A percentile compares a stretch with the other conserved stretches of the same genome.
These are phyloP conservation scores for Lepidium didymum DNA, from an alignment of 345 rosid species.

Conservation along the genomic window DNA sequence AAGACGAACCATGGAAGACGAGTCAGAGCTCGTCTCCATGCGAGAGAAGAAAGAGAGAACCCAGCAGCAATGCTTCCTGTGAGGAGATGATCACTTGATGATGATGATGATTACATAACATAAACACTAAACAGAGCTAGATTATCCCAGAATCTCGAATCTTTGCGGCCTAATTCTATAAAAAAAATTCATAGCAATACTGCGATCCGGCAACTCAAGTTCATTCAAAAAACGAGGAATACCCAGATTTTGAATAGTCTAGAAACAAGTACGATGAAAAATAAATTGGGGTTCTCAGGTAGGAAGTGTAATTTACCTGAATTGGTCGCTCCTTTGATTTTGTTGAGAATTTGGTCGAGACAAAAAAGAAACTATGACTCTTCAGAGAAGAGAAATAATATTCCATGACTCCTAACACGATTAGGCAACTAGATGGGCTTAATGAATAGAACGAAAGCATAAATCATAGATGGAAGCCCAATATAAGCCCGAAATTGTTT, in stretches of 20 bases:
- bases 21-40: slow-evolving; percentile 30
- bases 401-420: too few species aligned
- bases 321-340: background rate
- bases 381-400: too few species aligned
- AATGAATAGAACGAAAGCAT: background rate
- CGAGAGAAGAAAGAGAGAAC: background rate
- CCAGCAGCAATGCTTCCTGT: background rate
- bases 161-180: background rate
- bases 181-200: background rate
- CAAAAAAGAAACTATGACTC: too few species aligned
- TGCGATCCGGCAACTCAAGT: background rate
- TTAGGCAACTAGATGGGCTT: background rate
- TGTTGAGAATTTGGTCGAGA: background rate
- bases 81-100: background rate
- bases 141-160: background rate
- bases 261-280: background rate
- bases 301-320: background rate
- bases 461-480: background rate
- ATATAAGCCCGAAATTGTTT: too few species aligned
- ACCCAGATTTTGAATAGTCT: background rate
- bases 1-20: slow-evolving; percentile 60
- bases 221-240: background rate
- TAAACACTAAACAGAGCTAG: background rate
- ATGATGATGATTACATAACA: background rate
- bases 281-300: background rate